Evolutionary conservation across 257 asterid species (phyloP), one percentile per base, ranked within the genome.

Genomic region (Rauvolfia tetraphylla): DNA sequence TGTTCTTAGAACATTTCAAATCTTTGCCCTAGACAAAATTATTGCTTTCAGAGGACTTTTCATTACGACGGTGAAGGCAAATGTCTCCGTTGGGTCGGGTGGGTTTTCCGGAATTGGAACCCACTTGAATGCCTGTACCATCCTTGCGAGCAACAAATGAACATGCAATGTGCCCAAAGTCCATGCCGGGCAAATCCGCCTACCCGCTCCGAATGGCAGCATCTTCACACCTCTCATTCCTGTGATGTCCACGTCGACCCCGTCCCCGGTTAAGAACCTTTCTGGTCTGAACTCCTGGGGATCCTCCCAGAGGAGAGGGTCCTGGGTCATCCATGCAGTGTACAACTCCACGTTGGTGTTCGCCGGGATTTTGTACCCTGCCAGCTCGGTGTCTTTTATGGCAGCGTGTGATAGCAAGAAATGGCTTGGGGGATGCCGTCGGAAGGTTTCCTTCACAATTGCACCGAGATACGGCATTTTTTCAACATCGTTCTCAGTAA

Each of bases 181-280:
- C 98, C 98, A 95, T 0, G 98, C 98, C 44, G 99, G 99, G 82
- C 97, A 95, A 39, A 95, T 95, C 84, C 99, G 83, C 66, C 99
- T 86, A 3, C 99, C 99, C 41, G 96, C 90, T 54, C 98, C 99
- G 75, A 95, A 95, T 0, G 99, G 99, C 72, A 92, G 48, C 99
- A 95, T 95, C 82, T 88, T 92, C 42, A 89, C 98, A 49, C 89
- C 98, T 68, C 83, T 86, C 89, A 75, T 86, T 2, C 98, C 99
- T 56, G 99, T 95, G 13, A 95, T 87, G 53, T 92, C 99, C 82
- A 92, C 99, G 33, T 88, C 91, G 3, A 84, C 93, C 0, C 98
- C 99, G 73, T 95, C 99, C 2, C 98, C 98, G 5, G 76, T 78
- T 4, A 95, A 34, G 80, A 95, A 95, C 78, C 99, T 86, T 85